Evolutionary conservation across 2,329 filamentous ascomycete genomes (phyloP), one percentile per base, ranked within the genome.

Genomic region (Neofusicoccum kwambonambiense): DNA sequence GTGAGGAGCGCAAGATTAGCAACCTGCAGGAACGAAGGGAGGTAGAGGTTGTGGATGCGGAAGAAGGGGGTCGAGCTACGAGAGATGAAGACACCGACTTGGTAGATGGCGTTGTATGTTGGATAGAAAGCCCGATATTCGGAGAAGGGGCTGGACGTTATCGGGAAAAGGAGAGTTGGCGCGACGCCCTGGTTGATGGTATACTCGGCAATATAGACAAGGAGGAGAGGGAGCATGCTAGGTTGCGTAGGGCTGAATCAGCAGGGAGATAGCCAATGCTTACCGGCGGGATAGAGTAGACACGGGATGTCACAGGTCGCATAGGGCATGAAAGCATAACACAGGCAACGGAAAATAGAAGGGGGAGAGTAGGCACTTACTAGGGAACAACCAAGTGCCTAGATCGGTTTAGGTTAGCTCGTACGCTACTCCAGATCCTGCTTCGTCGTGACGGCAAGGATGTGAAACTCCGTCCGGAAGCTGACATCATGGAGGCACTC

Each of bases 121-220:
- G 94, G 93, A 73, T 99, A 99, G 76, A 97, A 98, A 37, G 89
- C 90, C 45, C 94, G 89, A 75, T 89, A 95, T 69, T 92, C 86
- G 37, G 81, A 79, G 75, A 98, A 98, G 0, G 95, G 95, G 0
- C 91, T 90, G 11, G 85, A 78, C 1, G 83, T 74, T 0, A 97
- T 82, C 0, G 93, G 92, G 74, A 97, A 99, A 4, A 99, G 85
- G 0, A 98, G 82, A 0, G 93, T 97, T 0, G 95, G 94, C 0
- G 92, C 84, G 0, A 98, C 92, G 41, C 93, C 94, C 80, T 97
- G 93, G 79, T 98, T 98, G 78, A 98, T 97, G 64, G 91, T 96
- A 76, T 99, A 99, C 80, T 99, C 95, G 64, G 93, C 92, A 41
- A 98, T 86, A 76, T 97, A 99, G 35, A 99, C 95, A 15, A 98